A percentile compares a stretch with the other conserved stretches of the same genome.
Conservation (phyloP, 805 yeast species). For the Isabelozyma rhagii region DNA sequence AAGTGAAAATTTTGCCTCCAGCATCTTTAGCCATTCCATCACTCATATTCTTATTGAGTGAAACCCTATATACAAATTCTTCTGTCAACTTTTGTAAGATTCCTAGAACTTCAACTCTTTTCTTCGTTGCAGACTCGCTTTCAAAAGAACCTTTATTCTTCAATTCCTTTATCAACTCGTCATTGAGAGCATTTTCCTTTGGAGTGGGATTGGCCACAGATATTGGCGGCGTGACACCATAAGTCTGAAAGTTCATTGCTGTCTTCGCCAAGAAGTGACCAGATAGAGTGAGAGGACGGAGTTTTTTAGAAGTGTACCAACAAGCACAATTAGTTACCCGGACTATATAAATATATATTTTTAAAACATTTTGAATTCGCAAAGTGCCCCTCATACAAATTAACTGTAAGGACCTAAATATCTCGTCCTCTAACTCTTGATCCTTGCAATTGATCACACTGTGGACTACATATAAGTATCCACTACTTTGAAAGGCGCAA, state of each 20-base stretch:
- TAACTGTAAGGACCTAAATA: too few species aligned
- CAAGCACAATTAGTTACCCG: too few species aligned
- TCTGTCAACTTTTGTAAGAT: constrained; percentile 69
- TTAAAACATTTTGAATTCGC: too few species aligned
- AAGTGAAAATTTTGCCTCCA: constrained; percentile 96
- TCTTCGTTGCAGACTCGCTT: constrained; percentile 75
- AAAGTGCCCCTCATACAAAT: too few species aligned
- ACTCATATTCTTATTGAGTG: constrained; percentile 82
- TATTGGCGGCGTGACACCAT: constrained; percentile 80
- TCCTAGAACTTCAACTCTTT: constrained; percentile 71
- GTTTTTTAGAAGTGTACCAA: neutral
- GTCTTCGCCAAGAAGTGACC: too few species aligned
- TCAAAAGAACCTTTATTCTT: constrained; percentile 87
- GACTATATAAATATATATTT: neutral
- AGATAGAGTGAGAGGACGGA: neutral
- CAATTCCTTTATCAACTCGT: constrained; percentile 70
- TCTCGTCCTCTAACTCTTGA: too few species aligned
- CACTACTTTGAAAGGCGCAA: too few species aligned
- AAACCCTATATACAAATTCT: constrained; percentile 81
- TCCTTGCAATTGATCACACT: too few species aligned
- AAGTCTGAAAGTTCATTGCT: constrained; percentile 23
- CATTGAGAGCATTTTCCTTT: constrained; percentile 74
- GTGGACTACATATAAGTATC: too few species aligned
- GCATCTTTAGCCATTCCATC: constrained; percentile 98
- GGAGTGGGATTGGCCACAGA: constrained; percentile 83